A percentile compares a stretch with the other conserved stretches of the same genome.
These are phyloP conservation scores for Epichloe typhina DNA, from an alignment of 2,329 filamentous ascomycete species.

Conservation along the genomic window DNA sequence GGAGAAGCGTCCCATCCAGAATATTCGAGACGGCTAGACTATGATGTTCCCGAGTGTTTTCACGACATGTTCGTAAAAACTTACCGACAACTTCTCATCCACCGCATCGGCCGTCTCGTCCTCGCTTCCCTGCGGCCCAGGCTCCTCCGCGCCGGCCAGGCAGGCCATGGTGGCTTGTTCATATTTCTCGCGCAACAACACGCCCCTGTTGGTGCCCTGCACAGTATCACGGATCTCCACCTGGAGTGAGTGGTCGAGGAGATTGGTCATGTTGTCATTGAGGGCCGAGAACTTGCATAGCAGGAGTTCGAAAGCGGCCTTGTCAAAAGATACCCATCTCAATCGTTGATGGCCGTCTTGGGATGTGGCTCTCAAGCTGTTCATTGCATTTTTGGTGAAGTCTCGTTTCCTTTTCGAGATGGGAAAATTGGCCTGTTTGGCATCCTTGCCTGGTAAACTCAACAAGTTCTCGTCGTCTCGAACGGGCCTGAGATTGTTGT, in stretches of 20 bases:
- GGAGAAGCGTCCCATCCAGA: background rate
- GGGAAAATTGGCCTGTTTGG: constrained; percentile 30
- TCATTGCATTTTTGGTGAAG: constrained; percentile 33
- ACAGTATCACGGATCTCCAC: too few relatives aligned
- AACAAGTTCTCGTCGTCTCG: constrained; percentile 22
- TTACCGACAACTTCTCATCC: constrained; percentile 25
- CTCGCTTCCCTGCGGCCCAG: constrained; percentile 23
- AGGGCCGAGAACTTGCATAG: too few relatives aligned
- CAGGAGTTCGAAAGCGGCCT: too few relatives aligned
- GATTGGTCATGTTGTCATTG: too few relatives aligned
- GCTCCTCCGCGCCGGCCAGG: constrained; percentile 21
- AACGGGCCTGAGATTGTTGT: constrained; percentile 22
- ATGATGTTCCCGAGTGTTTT: constrained; percentile 25
- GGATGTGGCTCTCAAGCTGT: constrained; percentile 22
- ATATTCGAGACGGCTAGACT: constrained; percentile 12
- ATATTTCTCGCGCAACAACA: constrained; percentile 24
- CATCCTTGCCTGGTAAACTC: constrained; percentile 28
- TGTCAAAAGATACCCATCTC: too few relatives aligned
- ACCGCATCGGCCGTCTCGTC: constrained; percentile 28
- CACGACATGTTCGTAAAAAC: constrained; percentile 31
- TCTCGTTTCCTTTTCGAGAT: constrained; percentile 25
- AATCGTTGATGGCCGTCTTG: constrained; percentile 22
- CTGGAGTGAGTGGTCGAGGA: too few relatives aligned
- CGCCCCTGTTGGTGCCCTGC: too few relatives aligned
- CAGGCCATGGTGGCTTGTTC: constrained; percentile 25